Percentiles rank a stretch among this genome's conserved stretches.
Evolutionary conservation across 768 basidiomycete genomes (phyloP).

Genomic region (Gloeopeniophorella convolvens): DNA sequence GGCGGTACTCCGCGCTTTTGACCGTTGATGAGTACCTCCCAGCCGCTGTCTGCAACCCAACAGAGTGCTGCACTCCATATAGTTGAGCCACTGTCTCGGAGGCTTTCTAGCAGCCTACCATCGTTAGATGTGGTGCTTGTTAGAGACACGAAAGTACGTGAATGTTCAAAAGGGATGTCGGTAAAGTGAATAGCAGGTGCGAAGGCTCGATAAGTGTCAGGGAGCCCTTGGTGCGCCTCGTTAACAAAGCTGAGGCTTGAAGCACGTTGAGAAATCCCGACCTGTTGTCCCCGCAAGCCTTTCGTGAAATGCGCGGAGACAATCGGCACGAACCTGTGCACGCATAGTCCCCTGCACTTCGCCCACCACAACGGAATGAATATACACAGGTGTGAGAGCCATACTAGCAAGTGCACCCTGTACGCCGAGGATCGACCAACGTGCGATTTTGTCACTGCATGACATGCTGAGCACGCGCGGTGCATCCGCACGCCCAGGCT

Average conservation of each 20-base stretch:
- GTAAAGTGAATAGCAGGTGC: conserved; percentile 55
- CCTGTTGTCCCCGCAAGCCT: conserved; percentile 44
- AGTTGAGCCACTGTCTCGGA: conserved; percentile 1
- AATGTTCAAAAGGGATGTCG: conserved; percentile 50
- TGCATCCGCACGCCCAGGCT: conserved; percentile 89
- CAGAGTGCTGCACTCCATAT: conserved; percentile 47
- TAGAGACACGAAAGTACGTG: conserved; percentile 31
- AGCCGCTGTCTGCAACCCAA: conserved; percentile 50
- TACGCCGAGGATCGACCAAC: conserved; percentile 78
- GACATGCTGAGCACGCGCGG: conserved; percentile 81
- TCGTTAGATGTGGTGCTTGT: conserved; percentile 54
- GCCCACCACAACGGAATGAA: conserved; percentile 62
- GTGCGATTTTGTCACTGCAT: conserved; percentile 91
- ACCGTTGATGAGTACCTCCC: conserved; percentile 73
- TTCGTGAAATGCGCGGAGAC: conserved; percentile 58
- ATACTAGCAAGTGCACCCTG: conserved; percentile 72
- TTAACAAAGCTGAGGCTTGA: background rate
- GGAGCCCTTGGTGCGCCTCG: conserved; percentile 34
- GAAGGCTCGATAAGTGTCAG: conserved; percentile 42
- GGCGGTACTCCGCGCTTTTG: conserved; percentile 70
- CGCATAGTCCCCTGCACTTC: conserved; percentile 46
- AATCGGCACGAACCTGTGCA: conserved; percentile 47
- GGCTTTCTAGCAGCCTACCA: conserved; percentile 36
- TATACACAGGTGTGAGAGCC: conserved; percentile 55
- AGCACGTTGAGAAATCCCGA: conserved; percentile 17